Evolutionary conservation across 495 filamentous ascomycete species (phyloP).

Genomic region (Hypoxylon crocopeplum): DNA sequence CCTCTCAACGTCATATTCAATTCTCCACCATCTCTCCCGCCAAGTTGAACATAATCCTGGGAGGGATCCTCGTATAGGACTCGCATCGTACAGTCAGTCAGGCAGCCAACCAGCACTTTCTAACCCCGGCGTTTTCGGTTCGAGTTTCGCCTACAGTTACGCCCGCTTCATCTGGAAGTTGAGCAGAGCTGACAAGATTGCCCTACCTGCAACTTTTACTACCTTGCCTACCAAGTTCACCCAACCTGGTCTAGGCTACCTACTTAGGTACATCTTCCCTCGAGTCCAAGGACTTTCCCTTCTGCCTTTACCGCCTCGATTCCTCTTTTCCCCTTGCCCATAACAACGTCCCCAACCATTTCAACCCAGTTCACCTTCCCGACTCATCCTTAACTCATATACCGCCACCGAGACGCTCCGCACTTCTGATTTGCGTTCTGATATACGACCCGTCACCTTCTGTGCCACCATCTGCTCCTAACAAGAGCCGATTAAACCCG

Average conservation of each 20-base stretch:
- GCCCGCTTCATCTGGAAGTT: constrained; percentile 32
- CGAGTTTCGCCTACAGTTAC: constrained; percentile 35
- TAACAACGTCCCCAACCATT: constrained; percentile 10
- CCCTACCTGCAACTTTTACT: constrained; percentile 17
- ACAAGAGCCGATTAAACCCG: constrained; percentile 36
- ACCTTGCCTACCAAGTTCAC: constrained; percentile 28
- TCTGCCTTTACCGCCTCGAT: constrained; percentile 35
- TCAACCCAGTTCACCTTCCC: constrained; percentile 9
- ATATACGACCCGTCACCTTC: constrained; percentile 35
- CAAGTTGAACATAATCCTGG: constrained; percentile 1
- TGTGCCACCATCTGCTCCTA: constrained; percentile 23
- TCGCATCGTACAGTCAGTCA: background rate
- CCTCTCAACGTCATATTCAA: background rate
- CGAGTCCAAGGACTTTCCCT: constrained; percentile 10
- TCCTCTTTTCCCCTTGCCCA: constrained; percentile 5
- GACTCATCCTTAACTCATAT: constrained; percentile 9
- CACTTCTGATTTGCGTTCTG: constrained; percentile 17
- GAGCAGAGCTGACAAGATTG: constrained; percentile 26
- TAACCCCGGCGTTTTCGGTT: constrained; percentile 28
- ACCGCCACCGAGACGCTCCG: constrained; percentile 10
- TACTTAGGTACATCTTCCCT: constrained; percentile 13
- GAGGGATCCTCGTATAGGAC: constrained; percentile 32
- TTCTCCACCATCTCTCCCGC: constrained; percentile 5
- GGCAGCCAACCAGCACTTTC: constrained; percentile 11
- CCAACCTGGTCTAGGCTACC: constrained; percentile 29